Conservation (phyloP, 352 stramenopile genomes). For the Phytophthora ohioensis region DNA sequence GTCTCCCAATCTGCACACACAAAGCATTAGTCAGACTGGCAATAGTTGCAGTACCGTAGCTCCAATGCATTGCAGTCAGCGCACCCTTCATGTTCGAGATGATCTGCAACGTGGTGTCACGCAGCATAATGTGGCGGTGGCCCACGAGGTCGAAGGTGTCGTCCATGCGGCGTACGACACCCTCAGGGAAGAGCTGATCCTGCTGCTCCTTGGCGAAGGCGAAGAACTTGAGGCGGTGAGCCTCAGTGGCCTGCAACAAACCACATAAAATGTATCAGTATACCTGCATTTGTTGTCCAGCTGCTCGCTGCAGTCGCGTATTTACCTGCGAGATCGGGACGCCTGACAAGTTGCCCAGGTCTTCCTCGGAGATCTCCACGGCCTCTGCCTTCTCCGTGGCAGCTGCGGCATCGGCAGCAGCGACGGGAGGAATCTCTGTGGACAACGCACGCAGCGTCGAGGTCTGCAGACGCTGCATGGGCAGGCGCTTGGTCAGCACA, state of each 20-base stretch:
- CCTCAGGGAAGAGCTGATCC: conserved; percentile 78
- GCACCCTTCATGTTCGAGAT: conserved; percentile 76
- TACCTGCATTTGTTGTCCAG: background rate
- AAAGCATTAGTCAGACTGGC: conserved; percentile 3
- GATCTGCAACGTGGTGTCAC: conserved; percentile 79
- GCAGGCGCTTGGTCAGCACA: conserved; percentile 50
- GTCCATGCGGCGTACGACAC: conserved; percentile 76
- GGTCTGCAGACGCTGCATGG: conserved; percentile 33
- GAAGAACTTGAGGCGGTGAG: conserved; percentile 85
- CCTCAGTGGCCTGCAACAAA: conserved; percentile 54
- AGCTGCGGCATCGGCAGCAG: conserved; percentile 1
- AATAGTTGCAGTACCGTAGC: background rate
- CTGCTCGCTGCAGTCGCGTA: background rate
- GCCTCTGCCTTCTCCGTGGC: conserved; percentile 18
- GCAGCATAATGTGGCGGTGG: conserved; percentile 88
- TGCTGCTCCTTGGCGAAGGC: conserved; percentile 78
- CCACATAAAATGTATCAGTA: background rate
- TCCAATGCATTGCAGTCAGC: background rate
- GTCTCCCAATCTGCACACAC: conserved; percentile 65
- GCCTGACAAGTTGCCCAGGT: conserved; percentile 62
- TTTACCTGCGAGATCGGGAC: conserved; percentile 65
- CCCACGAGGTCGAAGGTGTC: conserved; percentile 85
- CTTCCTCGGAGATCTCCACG: conserved; percentile 29
- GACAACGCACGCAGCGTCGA: conserved; percentile 52
- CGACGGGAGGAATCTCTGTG: conserved; percentile 31